A percentile compares a stretch with the other conserved stretches of the same genome.
Evolutionary conservation across 176 grass and related monocot genomes (phyloP).

Genomic region (Carex littledalei): DNA sequence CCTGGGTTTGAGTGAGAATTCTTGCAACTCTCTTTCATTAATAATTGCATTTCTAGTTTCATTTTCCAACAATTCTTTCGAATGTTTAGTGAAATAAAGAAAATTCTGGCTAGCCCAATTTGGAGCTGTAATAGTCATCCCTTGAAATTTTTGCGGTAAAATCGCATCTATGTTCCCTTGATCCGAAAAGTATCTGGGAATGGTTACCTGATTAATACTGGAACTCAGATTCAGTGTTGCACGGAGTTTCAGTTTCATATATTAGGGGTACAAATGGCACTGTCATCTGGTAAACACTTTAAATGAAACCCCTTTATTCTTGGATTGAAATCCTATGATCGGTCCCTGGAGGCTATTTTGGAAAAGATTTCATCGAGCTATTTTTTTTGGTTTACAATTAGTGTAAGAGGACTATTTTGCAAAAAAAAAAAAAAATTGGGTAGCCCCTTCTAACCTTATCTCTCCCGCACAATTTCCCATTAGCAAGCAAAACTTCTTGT

Average conservation of each 20-base stretch:
- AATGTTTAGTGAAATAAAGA: background rate
- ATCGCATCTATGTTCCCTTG: background rate
- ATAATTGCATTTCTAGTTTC: background rate
- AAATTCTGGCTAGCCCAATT: background rate
- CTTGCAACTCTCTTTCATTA: background rate
- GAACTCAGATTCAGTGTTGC: background rate
- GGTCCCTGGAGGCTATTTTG: background rate
- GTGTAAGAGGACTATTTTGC: background rate
- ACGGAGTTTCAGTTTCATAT: background rate
- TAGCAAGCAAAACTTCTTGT: background rate
- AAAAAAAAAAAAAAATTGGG: too few relatives aligned
- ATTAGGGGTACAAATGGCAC: background rate
- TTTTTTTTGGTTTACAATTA: background rate
- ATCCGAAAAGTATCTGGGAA: background rate
- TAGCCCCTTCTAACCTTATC: background rate
- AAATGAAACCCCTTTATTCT: background rate
- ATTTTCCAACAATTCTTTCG: background rate
- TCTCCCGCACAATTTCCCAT: background rate
- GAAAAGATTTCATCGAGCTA: background rate
- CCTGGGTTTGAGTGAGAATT: background rate
- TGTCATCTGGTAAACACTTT: background rate
- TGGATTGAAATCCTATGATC: background rate
- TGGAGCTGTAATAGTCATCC: background rate
- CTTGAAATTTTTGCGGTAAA: background rate
- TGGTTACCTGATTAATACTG: background rate